phyloP scores from a whole-genome alignment of 2,329 filamentous ascomycete genomes.

The Aspergillus proliferans region DNA sequence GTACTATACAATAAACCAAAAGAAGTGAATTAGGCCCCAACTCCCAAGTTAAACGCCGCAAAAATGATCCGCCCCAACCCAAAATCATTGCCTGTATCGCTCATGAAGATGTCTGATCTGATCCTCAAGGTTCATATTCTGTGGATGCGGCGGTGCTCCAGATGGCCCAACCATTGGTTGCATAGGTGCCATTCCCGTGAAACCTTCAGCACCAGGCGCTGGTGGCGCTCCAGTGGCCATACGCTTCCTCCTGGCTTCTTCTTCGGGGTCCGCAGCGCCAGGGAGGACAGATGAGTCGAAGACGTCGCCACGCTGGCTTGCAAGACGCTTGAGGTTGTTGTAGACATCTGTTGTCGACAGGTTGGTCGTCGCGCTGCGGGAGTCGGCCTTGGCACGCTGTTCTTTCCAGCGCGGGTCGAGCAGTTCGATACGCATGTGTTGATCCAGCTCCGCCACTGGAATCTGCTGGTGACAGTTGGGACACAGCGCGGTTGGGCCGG shows the following conservation, averaged over 20 bases:
- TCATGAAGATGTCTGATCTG: constrained; percentile 68
- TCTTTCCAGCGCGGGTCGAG: constrained; percentile 94
- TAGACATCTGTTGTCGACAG: constrained; percentile 80
- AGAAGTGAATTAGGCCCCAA: too few relatives aligned
- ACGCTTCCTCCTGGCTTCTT: constrained; percentile 71
- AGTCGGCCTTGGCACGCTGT: constrained; percentile 82
- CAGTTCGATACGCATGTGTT: constrained; percentile 91
- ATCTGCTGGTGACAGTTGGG: constrained; percentile 92
- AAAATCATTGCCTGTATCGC: constrained; percentile 37
- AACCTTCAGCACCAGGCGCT: constrained; percentile 15
- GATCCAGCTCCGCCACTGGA: constrained; percentile 76
- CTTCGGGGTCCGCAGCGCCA: constrained; percentile 61
- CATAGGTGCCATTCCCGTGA: constrained; percentile 17
- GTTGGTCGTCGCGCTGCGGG: constrained; percentile 78
- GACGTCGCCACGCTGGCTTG: constrained; percentile 78
- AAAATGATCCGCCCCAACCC: too few relatives aligned
- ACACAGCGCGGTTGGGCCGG: constrained; percentile 63
- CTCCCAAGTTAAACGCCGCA: too few relatives aligned
- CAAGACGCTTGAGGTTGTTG: constrained; percentile 90
- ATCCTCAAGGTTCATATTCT: constrained; percentile 69
- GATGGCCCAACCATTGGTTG: constrained; percentile 25
- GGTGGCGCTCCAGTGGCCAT: constrained; percentile 50
- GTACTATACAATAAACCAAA: neutral
- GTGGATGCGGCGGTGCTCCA: constrained; percentile 25
- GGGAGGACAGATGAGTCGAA: constrained; percentile 57